A percentile compares a stretch with the other conserved stretches of the same genome.
Evolutionary conservation across 2,329 filamentous ascomycete species (phyloP).

Genomic region (Sarocladium kiliense): DNA sequence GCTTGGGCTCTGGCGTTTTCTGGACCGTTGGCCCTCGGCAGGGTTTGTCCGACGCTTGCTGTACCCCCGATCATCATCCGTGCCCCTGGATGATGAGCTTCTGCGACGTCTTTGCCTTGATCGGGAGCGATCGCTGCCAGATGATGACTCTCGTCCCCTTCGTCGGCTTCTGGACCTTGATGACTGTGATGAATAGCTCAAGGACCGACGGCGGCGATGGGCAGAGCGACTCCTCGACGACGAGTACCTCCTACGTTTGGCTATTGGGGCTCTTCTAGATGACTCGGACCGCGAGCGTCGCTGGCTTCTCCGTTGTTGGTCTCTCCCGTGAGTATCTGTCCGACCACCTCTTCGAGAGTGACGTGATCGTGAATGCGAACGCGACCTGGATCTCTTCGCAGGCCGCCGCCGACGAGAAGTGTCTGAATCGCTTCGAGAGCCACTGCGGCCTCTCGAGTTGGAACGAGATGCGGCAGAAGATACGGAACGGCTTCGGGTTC

Average conservation of each 20-base stretch:
- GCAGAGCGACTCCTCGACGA: slow-evolving; percentile 41
- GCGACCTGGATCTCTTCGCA: slow-evolving; percentile 35
- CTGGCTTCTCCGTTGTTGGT: slow-evolving; percentile 16
- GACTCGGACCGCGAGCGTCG: slow-evolving; percentile 29
- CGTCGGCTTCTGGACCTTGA: slow-evolving; percentile 30
- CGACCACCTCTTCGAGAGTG: slow-evolving; percentile 18
- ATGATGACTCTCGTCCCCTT: slow-evolving; percentile 15
- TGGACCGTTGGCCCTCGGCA: slow-evolving; percentile 1
- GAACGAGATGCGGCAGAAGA: slow-evolving; percentile 26
- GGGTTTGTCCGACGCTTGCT: slow-evolving; percentile 4
- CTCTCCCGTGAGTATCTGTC: slow-evolving; percentile 15
- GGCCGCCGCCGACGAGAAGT: slow-evolving; percentile 25
- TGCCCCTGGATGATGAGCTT: slow-evolving; percentile 13
- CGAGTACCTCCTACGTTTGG: slow-evolving; percentile 47
- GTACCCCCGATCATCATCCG: slow-evolving; percentile 10
- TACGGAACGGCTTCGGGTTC: slow-evolving; percentile 32
- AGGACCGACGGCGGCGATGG: slow-evolving; percentile 28
- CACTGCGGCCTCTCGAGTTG: slow-evolving; percentile 27
- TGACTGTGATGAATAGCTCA: slow-evolving; percentile 30
- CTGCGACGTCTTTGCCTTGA: slow-evolving; percentile 13
- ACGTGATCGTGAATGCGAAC: slow-evolving; percentile 18
- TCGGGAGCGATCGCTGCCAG: slow-evolving; percentile 8
- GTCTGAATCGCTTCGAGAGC: slow-evolving; percentile 24
- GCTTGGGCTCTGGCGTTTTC: slow-evolving; percentile 10
- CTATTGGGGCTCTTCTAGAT: slow-evolving; percentile 34